Conservation (phyloP, 176 grass and related monocot genomes). For the Carex kokanica region DNA sequence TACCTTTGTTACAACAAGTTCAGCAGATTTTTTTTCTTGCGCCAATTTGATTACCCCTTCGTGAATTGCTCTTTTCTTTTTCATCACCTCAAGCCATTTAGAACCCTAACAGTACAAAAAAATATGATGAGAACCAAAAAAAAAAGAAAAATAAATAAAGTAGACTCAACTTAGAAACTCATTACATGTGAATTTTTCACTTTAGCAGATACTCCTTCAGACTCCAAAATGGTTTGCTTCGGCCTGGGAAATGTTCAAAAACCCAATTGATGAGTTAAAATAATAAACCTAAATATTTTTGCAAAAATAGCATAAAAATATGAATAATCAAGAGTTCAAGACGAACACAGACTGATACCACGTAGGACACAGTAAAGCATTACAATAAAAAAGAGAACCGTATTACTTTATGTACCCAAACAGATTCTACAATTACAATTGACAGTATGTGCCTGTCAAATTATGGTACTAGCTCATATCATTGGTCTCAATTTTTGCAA, state of each 20-base stretch:
- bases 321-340: background rate
- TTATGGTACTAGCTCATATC: background rate
- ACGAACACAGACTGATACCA: background rate
- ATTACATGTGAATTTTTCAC: slow-evolving; percentile 61
- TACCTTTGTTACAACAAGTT: slow-evolving; percentile 46
- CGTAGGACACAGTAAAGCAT: background rate
- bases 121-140: slow-evolving; percentile 14
- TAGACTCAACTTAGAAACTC: background rate
- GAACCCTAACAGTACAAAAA: slow-evolving; percentile 44
- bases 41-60: slow-evolving; percentile 80
- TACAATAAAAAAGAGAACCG: background rate
- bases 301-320: background rate
- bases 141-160: slow-evolving; percentile 15
- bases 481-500: background rate
- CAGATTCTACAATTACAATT: background rate
- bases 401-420: background rate
- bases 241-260: slow-evolving; percentile 46
- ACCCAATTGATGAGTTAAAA: slow-evolving; percentile 14
- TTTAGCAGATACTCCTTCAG: slow-evolving; percentile 84
- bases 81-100: slow-evolving; percentile 91
- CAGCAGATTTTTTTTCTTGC: slow-evolving; percentile 53
- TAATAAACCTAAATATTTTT: background rate
- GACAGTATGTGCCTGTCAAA: background rate
- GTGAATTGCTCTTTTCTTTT: slow-evolving; percentile 81
- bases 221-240: slow-evolving; percentile 96